Conservation (phyloP, 345 rosid species). For the Eucalyptus regnans region DNA sequence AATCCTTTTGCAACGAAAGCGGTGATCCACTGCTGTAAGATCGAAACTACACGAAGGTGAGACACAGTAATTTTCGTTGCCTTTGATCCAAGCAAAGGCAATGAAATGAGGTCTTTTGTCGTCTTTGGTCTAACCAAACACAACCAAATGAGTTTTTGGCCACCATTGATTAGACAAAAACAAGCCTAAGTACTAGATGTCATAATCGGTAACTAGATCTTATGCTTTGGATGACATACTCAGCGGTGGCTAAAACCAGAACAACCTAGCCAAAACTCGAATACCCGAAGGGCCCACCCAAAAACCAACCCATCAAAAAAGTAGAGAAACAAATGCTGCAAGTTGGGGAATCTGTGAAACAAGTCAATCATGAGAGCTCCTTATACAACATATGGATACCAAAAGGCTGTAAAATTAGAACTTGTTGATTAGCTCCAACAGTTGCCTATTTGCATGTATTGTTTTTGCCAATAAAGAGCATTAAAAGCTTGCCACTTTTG, state of each 20-base stretch:
- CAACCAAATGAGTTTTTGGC: not conserved
- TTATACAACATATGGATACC: not conserved
- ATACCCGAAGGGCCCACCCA: not conserved
- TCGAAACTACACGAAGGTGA: not conserved
- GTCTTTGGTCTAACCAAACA: not conserved
- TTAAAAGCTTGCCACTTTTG: not conserved
- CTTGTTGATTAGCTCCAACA: not conserved
- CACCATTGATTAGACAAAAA: not conserved
- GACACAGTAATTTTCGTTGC: not conserved
- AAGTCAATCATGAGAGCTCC: not conserved
- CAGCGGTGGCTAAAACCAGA: not conserved
- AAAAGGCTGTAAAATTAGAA: not conserved
- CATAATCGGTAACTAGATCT: not conserved
- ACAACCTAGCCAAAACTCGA: not conserved
- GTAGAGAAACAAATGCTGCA: not conserved
- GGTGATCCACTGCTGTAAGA: not conserved
- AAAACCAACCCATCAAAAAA: not conserved
- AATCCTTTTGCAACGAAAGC: not conserved
- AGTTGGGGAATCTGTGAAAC: not conserved
- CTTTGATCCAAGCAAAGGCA: not conserved
- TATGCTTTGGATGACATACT: not conserved
- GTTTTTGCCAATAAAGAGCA: not conserved
- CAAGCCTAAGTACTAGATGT: not conserved
- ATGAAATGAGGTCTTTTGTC: not conserved
- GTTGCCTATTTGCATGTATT: not conserved